phyloP scores from a whole-genome alignment of 2,329 filamentous ascomycete species.

The Stromatinia cepivora region DNA sequence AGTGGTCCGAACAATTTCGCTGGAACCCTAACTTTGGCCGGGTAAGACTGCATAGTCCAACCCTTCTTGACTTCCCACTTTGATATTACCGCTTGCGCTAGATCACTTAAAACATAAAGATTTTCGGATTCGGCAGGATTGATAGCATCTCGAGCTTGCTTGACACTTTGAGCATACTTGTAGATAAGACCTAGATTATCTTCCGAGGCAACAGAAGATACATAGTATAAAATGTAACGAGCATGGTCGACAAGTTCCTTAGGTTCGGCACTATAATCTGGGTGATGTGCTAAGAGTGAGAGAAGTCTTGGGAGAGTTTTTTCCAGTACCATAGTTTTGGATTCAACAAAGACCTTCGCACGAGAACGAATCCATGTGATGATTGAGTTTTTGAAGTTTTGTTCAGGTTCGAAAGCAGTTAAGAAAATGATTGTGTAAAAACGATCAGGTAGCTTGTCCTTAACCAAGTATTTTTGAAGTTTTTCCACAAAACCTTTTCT shows the following conservation, averaged over 20 bases:
- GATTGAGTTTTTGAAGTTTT: constrained; percentile 70
- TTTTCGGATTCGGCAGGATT: constrained; percentile 66
- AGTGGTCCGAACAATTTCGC: constrained; percentile 75
- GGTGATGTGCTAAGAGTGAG: constrained; percentile 88
- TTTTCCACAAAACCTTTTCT: constrained; percentile 78
- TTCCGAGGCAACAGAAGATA: constrained; percentile 78
- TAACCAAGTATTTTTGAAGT: constrained; percentile 85
- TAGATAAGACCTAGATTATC: constrained; percentile 86
- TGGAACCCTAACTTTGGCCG: constrained; percentile 78
- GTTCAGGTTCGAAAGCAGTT: constrained; percentile 82
- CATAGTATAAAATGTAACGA: constrained; percentile 86
- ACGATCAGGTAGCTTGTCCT: constrained; percentile 65
- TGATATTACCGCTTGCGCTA: constrained; percentile 78
- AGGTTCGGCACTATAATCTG: constrained; percentile 71
- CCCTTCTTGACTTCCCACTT: constrained; percentile 83
- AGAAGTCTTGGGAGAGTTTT: constrained; percentile 78
- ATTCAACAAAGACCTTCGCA: constrained; percentile 62
- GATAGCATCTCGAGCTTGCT: constrained; percentile 83
- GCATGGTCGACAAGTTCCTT: constrained; percentile 78
- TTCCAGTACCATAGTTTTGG: constrained; percentile 70
- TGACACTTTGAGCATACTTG: constrained; percentile 89
- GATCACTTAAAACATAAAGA: constrained; percentile 83
- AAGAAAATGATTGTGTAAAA: constrained; percentile 92
- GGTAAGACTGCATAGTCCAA: constrained; percentile 82
- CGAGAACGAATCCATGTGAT: constrained; percentile 89